Conservation (phyloP, 305 asterid genomes). For the Lippia alba region DNA sequence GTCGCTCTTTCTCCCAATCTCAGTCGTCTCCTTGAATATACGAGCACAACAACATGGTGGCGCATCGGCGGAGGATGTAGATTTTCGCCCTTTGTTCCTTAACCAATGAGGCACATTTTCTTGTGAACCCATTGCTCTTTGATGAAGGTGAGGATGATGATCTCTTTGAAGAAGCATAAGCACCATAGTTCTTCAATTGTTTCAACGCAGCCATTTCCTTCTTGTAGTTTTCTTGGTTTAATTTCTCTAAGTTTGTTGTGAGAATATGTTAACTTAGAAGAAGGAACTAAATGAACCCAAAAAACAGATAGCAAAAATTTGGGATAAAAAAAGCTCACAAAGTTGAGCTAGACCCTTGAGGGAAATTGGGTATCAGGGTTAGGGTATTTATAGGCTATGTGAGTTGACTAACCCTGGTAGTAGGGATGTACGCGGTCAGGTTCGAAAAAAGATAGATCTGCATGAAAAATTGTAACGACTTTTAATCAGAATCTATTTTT, state of each 20-base stretch:
- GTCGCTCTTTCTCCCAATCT: neutral
- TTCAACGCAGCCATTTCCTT: constrained; percentile 52
- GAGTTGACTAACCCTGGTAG: constrained; percentile 39
- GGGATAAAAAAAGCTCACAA: constrained; percentile 69
- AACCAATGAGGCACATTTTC: constrained; percentile 74
- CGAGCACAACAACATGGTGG: constrained; percentile 91
- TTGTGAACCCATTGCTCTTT: constrained; percentile 62
- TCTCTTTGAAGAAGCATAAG: constrained; percentile 45
- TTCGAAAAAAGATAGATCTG: constrained; percentile 58
- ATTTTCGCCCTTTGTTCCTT: constrained; percentile 82
- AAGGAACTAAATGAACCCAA: constrained; percentile 1
- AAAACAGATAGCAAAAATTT: neutral
- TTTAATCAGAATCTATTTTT: neutral
- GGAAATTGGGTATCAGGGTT: constrained; percentile 25
- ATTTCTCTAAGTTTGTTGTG: neutral
- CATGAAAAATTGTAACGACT: constrained; percentile 47
- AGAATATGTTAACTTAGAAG: neutral
- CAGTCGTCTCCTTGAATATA: constrained; percentile 85
- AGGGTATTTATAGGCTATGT: constrained; percentile 51
- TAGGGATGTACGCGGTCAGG: constrained; percentile 52
- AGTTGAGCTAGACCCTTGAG: constrained; percentile 80
- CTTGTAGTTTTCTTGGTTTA: neutral
- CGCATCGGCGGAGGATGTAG: constrained; percentile 88
- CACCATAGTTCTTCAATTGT: constrained; percentile 33
- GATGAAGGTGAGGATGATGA: constrained; percentile 41